Base-by-base conservation (phyloP, 2,329 filamentous ascomycete genomes). In the Plenodomus lindquistii region DNA sequence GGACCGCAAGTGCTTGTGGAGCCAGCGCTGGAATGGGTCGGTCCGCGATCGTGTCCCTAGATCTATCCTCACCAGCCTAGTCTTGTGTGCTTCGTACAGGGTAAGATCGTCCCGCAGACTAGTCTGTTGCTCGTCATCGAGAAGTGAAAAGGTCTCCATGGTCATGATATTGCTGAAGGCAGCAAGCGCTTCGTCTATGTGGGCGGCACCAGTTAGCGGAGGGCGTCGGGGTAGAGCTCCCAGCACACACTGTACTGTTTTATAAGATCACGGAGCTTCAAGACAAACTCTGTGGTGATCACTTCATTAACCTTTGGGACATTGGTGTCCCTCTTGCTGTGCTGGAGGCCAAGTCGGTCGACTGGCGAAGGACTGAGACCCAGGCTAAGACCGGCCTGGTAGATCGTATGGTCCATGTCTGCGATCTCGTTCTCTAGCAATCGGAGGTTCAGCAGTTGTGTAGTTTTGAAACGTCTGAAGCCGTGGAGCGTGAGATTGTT, bases 361-460 rank as follows among this genome's bases (percentile, higher is more conserved):
- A 13, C 37, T 18, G 49, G 36, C 15, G 62, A 54, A 21, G 52
- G 50, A 15, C 48, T 50, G 1, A 60, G 36, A 9, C 48, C 55
- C 7, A 72, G 46, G 11, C 53, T 55, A 2, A 72, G 59, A 8
- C 69, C 70, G 20, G 66, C 62, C 44, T 73, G 68, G 41, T 72
- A 72, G 1, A 73, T 57, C 2, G 34, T 31, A 50, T 66, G 62
- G 49, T 73, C 69, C 16, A 66, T 42, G 10, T 63, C 47, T 2
- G 62, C 58, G 34, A 71, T 69, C 44, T 73, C 68, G 8, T 59
- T 51, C 50, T 72, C 66, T 6, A 71, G 52, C 22, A 66, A 68
- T 13, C 67, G 63, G 18, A 71, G 60, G 44, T 70, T 73, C 15
- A 73, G 46, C 2, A 72, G 54, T 40, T 75, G 70, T 18, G 53